These are phyloP conservation scores for Phytopythium delawarense DNA, from an alignment of 352 stramenopile genomes.

Conservation along the genomic window DNA sequence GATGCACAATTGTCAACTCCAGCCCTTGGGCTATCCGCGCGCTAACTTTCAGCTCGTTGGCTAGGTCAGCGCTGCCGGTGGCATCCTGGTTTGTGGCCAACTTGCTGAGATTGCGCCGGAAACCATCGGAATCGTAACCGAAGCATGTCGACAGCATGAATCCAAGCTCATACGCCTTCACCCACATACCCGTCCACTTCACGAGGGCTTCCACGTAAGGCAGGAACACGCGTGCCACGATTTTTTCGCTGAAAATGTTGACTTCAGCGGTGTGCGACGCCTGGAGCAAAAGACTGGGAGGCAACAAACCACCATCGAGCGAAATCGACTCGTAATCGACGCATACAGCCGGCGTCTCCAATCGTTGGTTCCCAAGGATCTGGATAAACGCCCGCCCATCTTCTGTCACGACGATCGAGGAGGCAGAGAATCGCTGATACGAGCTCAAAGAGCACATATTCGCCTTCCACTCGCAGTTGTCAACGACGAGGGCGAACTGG, in stretches of 20 bases:
- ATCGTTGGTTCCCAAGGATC: slow-evolving; percentile 28
- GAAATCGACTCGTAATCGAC: slow-evolving; percentile 31
- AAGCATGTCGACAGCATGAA: slow-evolving; percentile 64
- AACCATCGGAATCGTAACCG: slow-evolving; percentile 54
- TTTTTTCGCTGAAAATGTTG: slow-evolving; percentile 23
- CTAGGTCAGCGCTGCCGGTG: slow-evolving; percentile 10
- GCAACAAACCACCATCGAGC: background rate
- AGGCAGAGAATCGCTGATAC: slow-evolving; percentile 4
- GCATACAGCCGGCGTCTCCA: slow-evolving; percentile 36
- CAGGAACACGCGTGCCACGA: slow-evolving; percentile 33
- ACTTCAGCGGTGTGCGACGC: slow-evolving; percentile 6
- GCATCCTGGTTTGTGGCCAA: slow-evolving; percentile 24
- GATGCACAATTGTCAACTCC: slow-evolving; percentile 27
- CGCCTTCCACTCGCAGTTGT: slow-evolving; percentile 7
- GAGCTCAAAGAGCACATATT: slow-evolving; percentile 6
- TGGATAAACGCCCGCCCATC: slow-evolving; percentile 27
- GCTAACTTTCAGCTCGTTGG: slow-evolving; percentile 24
- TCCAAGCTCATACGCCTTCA: slow-evolving; percentile 47
- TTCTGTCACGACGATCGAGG: slow-evolving; percentile 26
- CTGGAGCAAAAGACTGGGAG: background rate
- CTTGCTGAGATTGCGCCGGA: slow-evolving; percentile 49
- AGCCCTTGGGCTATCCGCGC: slow-evolving; percentile 5
- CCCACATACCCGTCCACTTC: slow-evolving; percentile 30
- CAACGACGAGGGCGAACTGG: background rate
- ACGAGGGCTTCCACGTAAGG: slow-evolving; percentile 37